These are phyloP conservation scores for Colletotrichum sp. DNA, from an alignment of 2,329 filamentous ascomycete species.

Conservation along the genomic window DNA sequence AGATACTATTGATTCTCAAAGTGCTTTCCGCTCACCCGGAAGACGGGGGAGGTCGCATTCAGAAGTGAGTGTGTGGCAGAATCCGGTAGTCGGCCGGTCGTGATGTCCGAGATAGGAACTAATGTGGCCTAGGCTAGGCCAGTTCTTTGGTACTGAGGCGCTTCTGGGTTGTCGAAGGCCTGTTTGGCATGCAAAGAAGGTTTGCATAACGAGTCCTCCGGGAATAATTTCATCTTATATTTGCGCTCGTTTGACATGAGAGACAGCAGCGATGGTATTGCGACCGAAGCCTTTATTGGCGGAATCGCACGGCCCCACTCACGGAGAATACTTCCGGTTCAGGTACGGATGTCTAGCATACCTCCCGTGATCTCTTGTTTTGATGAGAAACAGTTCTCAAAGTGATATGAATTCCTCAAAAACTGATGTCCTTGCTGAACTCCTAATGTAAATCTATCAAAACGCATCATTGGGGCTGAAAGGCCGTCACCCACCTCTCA, in stretches of 20 bases:
- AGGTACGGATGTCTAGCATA: background rate
- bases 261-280: background rate
- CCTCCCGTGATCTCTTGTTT: background rate
- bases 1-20: background rate
- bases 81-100: background rate
- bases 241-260: background rate
- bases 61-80: background rate
- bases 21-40: constrained; percentile 3
- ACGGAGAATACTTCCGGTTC: background rate
- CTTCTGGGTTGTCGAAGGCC: background rate
- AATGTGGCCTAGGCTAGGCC: background rate
- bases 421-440: background rate
- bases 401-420: background rate
- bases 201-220: background rate
- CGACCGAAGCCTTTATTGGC: background rate
- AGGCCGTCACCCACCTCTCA: background rate
- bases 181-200: background rate
- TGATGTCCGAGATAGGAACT: background rate
- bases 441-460: fast-evolving
- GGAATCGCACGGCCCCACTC: background rate
- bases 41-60: background rate
- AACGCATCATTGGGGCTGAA: background rate
- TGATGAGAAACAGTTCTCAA: background rate
- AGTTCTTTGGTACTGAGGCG: background rate
- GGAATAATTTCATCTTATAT: background rate